Evolutionary conservation across 2,329 filamentous ascomycete species (phyloP).

Genomic region (Nothomitra cinnamomea): DNA sequence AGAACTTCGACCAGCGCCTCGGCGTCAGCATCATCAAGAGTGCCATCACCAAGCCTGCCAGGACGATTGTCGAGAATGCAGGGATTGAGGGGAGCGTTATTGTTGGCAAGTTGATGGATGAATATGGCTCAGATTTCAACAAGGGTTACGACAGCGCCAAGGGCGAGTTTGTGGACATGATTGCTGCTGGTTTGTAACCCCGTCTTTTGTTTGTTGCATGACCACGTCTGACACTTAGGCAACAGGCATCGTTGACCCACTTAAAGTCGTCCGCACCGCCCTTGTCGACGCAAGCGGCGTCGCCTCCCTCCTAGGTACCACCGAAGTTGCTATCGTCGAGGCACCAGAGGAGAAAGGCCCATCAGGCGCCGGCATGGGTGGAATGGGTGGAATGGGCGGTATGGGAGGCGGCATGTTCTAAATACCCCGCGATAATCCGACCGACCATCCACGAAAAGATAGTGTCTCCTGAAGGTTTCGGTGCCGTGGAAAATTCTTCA

Average conservation of each 20-base stretch:
- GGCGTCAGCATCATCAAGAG: conserved; percentile 96
- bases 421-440: not conserved
- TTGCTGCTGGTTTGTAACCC: conserved; percentile 39
- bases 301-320: conserved; percentile 90
- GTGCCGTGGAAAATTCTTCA: too few species aligned
- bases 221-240: not conserved
- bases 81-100: conserved; percentile 90
- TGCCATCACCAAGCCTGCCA: conserved; percentile 87
- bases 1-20: conserved; percentile 98
- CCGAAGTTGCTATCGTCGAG: conserved; percentile 94
- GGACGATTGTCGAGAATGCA: conserved; percentile 94
- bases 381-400: conserved; percentile 44
- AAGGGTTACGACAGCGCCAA: conserved; percentile 93
- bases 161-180: conserved; percentile 99
- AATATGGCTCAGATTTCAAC: conserved; percentile 87
- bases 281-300: conserved; percentile 91
- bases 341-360: conserved; percentile 79
- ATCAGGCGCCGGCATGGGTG: conserved; percentile 27
- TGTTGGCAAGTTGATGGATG: conserved; percentile 94
- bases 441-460: too few species aligned
- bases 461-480: not conserved
- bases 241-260: conserved; percentile 77
- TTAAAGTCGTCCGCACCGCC: conserved; percentile 98
- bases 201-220: not conserved
- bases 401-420: conserved; percentile 23